These are phyloP conservation scores for Russula ochroleuca DNA, from an alignment of 768 basidiomycete species.

Conservation along the genomic window DNA sequence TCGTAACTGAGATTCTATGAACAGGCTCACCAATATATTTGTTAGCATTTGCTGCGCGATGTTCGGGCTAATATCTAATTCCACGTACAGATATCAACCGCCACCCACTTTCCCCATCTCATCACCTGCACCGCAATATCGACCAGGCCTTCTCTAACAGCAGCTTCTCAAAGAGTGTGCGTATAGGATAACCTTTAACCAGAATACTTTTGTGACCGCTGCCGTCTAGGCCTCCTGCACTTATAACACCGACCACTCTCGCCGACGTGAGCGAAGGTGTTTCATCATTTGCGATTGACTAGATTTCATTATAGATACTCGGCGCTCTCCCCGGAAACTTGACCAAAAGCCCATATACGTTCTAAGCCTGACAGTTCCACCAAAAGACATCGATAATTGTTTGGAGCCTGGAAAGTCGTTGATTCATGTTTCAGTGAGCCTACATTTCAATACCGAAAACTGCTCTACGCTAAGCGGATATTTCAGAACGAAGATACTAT, in stretches of 20 bases:
- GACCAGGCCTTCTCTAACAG: slow-evolving; percentile 63
- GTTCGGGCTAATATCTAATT: slow-evolving; percentile 12
- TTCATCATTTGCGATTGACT: slow-evolving; percentile 21
- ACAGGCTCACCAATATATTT: slow-evolving; percentile 83
- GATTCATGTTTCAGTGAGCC: slow-evolving; percentile 62
- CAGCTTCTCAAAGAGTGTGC: slow-evolving; percentile 69
- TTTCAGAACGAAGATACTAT: slow-evolving; percentile 57
- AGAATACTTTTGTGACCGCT: slow-evolving; percentile 26
- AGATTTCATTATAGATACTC: slow-evolving; percentile 40
- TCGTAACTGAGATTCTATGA: slow-evolving; percentile 27
- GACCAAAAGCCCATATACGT: slow-evolving; percentile 83
- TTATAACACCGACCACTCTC: neutral
- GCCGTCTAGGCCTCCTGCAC: slow-evolving; percentile 21
- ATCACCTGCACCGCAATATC: slow-evolving; percentile 59
- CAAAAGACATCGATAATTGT: slow-evolving; percentile 66
- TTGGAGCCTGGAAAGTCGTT: slow-evolving; percentile 72
- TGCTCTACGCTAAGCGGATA: slow-evolving; percentile 12
- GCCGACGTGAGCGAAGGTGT: slow-evolving; percentile 9
- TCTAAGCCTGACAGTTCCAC: slow-evolving; percentile 66
- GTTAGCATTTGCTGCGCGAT: slow-evolving; percentile 42
- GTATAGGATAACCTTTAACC: neutral
- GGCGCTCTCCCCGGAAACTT: slow-evolving; percentile 72
- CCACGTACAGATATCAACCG: slow-evolving; percentile 64
- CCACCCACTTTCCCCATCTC: slow-evolving; percentile 60
- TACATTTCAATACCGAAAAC: slow-evolving; percentile 3